Evolutionary conservation across 371 early-diverging fungal genomes (phyloP).

Genomic region (Apophysomyces sp.): DNA sequence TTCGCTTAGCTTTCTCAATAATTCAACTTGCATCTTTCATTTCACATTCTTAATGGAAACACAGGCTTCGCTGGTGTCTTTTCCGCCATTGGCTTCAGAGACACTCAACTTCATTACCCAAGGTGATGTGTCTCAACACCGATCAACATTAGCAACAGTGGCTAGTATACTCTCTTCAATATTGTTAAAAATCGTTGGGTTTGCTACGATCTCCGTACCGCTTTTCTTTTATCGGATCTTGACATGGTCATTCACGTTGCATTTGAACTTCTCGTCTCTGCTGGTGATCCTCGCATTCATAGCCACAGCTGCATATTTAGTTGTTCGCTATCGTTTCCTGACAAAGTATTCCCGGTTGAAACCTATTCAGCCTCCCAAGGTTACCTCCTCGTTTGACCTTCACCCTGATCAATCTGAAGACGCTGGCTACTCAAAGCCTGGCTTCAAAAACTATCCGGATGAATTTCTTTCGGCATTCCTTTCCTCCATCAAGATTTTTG

Average conservation of each 20-base stretch:
- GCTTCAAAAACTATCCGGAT: constrained; percentile 67
- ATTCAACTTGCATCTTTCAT: background rate
- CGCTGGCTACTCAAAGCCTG: constrained; percentile 42
- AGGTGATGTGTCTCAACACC: background rate
- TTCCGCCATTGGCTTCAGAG: background rate
- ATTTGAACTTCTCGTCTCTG: constrained; percentile 63
- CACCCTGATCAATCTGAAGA: constrained; percentile 77
- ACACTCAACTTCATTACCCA: background rate
- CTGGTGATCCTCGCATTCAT: constrained; percentile 46
- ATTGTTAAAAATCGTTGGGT: constrained; percentile 48
- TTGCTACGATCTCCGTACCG: constrained; percentile 59
- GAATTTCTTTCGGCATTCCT: constrained; percentile 85
- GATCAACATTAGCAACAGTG: constrained; percentile 13
- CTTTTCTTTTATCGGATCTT: constrained; percentile 57
- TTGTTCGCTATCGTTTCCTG: constrained; percentile 72
- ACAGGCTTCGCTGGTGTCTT: background rate
- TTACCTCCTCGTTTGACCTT: constrained; percentile 72
- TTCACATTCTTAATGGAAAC: background rate
- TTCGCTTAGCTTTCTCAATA: background rate
- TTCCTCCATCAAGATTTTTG: constrained; percentile 93
- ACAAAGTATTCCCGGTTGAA: constrained; percentile 79
- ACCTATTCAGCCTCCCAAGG: constrained; percentile 52
- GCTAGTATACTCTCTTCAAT: constrained; percentile 41
- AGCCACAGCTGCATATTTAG: constrained; percentile 44
- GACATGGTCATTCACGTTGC: constrained; percentile 70